A percentile compares a stretch with the other conserved stretches of the same genome.
phyloP scores from a whole-genome alignment of 305 asterid genomes.

The Solanum hybrid region DNA sequence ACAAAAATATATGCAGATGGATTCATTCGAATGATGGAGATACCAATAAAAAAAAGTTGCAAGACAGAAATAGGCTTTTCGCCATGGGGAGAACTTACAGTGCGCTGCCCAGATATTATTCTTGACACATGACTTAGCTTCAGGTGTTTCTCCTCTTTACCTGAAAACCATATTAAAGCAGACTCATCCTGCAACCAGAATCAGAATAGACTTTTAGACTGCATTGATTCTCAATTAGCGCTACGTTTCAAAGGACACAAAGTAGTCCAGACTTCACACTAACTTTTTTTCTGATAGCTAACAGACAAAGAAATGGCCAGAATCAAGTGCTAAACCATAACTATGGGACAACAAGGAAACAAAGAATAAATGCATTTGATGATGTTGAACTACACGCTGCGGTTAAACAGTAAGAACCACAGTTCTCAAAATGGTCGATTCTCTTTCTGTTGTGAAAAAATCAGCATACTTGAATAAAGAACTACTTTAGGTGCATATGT shows the following conservation, averaged over 20 bases:
- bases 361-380: background rate
- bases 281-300: background rate
- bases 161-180: slow-evolving; percentile 95
- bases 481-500: background rate
- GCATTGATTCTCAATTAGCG: background rate
- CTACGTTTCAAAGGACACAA: background rate
- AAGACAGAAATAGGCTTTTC: background rate
- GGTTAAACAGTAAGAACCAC: background rate
- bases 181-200: slow-evolving; percentile 81
- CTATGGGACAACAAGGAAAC: background rate
- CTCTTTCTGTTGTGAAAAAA: background rate
- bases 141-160: slow-evolving; percentile 98
- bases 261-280: background rate
- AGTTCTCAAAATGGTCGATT: background rate
- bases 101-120: slow-evolving; percentile 96
- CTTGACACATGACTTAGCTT: slow-evolving; percentile 90
- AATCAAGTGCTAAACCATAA: background rate
- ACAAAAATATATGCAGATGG: background rate
- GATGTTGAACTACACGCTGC: background rate
- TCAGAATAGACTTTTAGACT: background rate
- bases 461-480: background rate
- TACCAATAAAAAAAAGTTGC: background rate
- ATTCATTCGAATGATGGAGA: background rate
- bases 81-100: slow-evolving; percentile 50
- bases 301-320: background rate